Evolutionary conservation across 192 early-diverging fungal species (phyloP).

Genomic region (Coemansia sp.): DNA sequence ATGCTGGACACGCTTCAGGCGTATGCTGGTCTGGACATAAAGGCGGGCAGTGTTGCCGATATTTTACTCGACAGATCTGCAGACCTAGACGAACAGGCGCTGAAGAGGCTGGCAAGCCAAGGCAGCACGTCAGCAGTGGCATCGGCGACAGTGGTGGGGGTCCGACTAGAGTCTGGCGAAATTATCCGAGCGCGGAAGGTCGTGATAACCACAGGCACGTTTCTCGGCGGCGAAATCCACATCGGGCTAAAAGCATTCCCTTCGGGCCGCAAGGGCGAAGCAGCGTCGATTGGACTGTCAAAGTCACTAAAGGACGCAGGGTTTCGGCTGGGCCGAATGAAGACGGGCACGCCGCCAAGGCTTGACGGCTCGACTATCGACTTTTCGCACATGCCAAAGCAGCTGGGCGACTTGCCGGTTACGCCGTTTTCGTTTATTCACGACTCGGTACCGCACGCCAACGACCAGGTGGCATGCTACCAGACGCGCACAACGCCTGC

Average conservation of each 20-base stretch:
- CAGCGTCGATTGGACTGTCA: constrained; percentile 72
- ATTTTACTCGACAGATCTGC: constrained; percentile 57
- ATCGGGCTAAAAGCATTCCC: constrained; percentile 69
- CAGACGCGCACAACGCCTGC: constrained; percentile 69
- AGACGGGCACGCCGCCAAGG: constrained; percentile 82
- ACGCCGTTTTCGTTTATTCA: constrained; percentile 77
- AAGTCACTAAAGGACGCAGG: constrained; percentile 71
- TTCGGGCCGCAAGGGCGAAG: constrained; percentile 71
- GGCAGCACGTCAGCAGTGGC: constrained; percentile 14
- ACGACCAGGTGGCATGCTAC: constrained; percentile 69
- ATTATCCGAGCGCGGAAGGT: constrained; percentile 67
- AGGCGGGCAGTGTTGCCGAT: constrained; percentile 69
- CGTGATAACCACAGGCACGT: constrained; percentile 74
- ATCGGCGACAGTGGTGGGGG: constrained; percentile 34
- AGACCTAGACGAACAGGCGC: constrained; percentile 16
- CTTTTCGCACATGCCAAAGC: constrained; percentile 61
- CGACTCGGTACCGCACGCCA: constrained; percentile 65
- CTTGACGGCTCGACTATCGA: constrained; percentile 75
- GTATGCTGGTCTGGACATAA: constrained; percentile 70
- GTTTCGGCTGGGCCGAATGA: constrained; percentile 74
- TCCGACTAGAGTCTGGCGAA: constrained; percentile 65
- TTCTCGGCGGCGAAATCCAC: constrained; percentile 80
- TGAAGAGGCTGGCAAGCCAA: constrained; percentile 31
- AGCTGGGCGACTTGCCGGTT: constrained; percentile 69
- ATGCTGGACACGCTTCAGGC: constrained; percentile 63